Evolutionary conservation across 306 rosid species (phyloP), one percentile per base, ranked within the genome.

Genomic region (Gynostemma pentaphyllum): DNA sequence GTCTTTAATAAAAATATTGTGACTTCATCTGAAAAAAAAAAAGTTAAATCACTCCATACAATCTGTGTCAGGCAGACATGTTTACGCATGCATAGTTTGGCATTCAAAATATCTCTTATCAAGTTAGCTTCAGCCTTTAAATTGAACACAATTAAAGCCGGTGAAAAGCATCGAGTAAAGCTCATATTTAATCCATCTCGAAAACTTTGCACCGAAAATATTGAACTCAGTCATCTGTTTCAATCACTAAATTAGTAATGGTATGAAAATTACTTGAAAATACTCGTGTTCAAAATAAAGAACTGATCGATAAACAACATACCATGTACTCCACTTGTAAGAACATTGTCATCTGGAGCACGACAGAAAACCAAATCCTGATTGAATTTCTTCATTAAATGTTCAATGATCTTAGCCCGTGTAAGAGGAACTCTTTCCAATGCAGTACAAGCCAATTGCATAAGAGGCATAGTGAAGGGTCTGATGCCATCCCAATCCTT

Each of bases 401-500:
- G 53, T 62, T 84, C 98, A 61, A 86, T 81, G 68, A 92, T 68
- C 80, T 81, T 88, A 21, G 81, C 68, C 68, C 94, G 75, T 12
- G 94, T 92, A 68, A 88, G 77, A 42, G 99, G 96, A 71, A 92
- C 94, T 81, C 99, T 77, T 79, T 88, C 99, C 74, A 84, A 49
- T 39, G 96, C 95, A 9, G 99, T 88, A 72, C 96, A 92, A 44
- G 99, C 96, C 74, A 88, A 88, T 74, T 73, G 82, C 96, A 86
- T 92, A 1, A 86, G 94, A 76, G 99, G 99, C 99, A 92, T 92
- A 4, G 84, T 82, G 74, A 86, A 92, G 47, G 99, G 96, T 70
- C 99, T 88, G 68, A 92, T 86, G 52, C 99, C 95, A 86, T 92
- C 96, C 6, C 29, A 53, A 77, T 74, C 81, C 96, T 92, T 78